Evolutionary conservation across 805 yeast species (phyloP), one percentile per base, ranked within the genome.

Genomic region (Saturnispora hagleri): DNA sequence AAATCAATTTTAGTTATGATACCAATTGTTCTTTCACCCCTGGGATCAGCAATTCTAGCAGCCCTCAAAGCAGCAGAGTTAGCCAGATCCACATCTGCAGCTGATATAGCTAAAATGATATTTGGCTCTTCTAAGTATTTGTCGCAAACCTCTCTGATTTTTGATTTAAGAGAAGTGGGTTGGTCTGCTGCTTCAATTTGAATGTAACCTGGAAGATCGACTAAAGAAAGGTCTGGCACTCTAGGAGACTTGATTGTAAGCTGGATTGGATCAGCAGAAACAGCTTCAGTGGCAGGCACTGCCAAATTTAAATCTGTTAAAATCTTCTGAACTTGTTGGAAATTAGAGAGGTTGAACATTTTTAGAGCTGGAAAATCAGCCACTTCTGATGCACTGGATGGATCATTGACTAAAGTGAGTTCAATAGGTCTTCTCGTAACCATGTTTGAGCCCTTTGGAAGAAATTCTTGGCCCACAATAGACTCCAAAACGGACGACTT

Each of bases 351-450:
- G 58, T 86, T 86, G 62, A 79, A 85, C 72, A 88, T 73, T 60
- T 87, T 84, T 62, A 93, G 71, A 12, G 91, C 89, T 0, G 99
- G 98, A 62, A 93, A 91, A 65, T 91, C 97, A 1, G 97, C 97
- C 33, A 82, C 80, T 58, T 88, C 95, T 6, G 90, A 84, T 2
- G 89, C 89, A 43, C 65, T 60, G 42, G 74, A 74, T n/a, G 95
- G 90, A 3, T 96, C 81, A 63, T 93, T 90, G 8, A 93, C 84
- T 47, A 93, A 73, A 0, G 99, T 95, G 57, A 93, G 74, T 69
- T 93, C 99, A 46, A 93, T 91, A 1, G 99, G 99, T 60, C 99
- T 78, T 66, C 98, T 80, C 0, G 99, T 93, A 34, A 95, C 99
- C 99, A 93, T 95, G 64, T 95, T 93, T 42, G 88, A 80, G 33